Percentiles rank a stretch among this genome's conserved stretches.
Conservation (phyloP, 2,329 filamentous ascomycete genomes). For the Penicillium sp. region DNA sequence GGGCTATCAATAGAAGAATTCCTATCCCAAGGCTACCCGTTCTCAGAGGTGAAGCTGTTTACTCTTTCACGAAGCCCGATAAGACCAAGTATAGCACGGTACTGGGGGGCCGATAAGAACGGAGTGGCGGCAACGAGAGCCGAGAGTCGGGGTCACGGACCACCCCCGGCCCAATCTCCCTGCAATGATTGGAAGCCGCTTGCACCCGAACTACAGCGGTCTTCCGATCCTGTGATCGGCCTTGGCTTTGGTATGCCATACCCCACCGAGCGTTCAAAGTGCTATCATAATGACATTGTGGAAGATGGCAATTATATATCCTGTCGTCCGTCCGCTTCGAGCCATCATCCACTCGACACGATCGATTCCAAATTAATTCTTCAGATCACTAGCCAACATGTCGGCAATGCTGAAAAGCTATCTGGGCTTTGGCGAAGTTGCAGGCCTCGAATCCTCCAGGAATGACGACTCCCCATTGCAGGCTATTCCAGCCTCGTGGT, state of each 20-base stretch:
- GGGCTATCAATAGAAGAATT: background rate
- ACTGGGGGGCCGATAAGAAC: background rate
- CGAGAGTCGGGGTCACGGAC: background rate
- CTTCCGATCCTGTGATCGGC: slow-evolving; percentile 14
- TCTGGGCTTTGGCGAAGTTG: slow-evolving; percentile 37
- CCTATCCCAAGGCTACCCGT: background rate
- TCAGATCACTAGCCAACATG: background rate
- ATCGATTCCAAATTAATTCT: background rate
- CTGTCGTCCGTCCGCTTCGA: background rate
- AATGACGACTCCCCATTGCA: slow-evolving; percentile 7
- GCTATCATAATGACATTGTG: background rate
- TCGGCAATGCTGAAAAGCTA: slow-evolving; percentile 36
- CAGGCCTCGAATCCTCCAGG: slow-evolving; percentile 13
- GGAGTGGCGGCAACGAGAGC: background rate
- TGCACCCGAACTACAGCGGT: background rate
- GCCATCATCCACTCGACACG: background rate
- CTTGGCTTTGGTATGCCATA: background rate
- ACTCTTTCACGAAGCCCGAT: background rate
- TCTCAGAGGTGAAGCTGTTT: background rate
- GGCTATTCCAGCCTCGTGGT: slow-evolving; percentile 54
- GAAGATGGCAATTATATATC: slow-evolving; percentile 4
- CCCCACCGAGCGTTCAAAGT: background rate
- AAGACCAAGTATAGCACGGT: background rate
- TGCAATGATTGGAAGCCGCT: background rate
- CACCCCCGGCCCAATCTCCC: background rate